Base-by-base conservation (phyloP, 192 early-diverging fungal genomes). In the Coemansia sp. region DNA sequence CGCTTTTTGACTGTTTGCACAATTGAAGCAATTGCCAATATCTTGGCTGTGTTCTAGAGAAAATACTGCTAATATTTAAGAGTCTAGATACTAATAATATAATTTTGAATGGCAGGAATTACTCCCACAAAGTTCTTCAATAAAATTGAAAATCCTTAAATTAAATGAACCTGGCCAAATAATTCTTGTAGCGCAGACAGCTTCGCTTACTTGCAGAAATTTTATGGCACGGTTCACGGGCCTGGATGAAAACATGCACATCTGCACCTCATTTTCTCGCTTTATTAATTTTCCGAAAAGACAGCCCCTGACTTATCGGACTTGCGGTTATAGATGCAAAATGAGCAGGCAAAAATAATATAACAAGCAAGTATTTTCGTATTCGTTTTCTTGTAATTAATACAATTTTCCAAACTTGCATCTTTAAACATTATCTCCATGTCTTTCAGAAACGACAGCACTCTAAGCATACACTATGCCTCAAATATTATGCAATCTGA, bases 361-460 rank as follows among this genome's bases (percentile, higher is more conserved):
- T 15, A 19, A 17, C 5, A 15, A 17, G 19, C 17, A n/a, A 48
- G 19, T 49, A 7, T 49, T 22, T 49, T 15, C 48, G 0, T 19
- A 17, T 29, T 29, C 11, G 3, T 27, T 29, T 55, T 25, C 4
- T 35, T 55, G 2, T 15, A 27, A 4, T 55, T 17, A 49, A 21
- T 6, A 17, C 53, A 55, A 14, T 55, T 14, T 55, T 11, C 5
- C 9, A 27, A 10, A 17, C 22, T 17, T 50, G 15, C 17, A 50
- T n/a, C 2, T n/a, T 50, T 50, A 21, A 43, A 35, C 29, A 62
- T 25, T 38, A 21, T 37, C 3, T 25, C 21, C 39, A 64, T 64
- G 62, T 14, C 41, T 19, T 45, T 41, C 14, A 55, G 50, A 15
- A 64, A 54, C 23, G 35, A 64, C 53, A 64, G 52, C 21, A 64